Evolutionary conservation across 495 filamentous ascomycete genomes (phyloP), one percentile per base, ranked within the genome.

Genomic region (Thozetella sp.): DNA sequence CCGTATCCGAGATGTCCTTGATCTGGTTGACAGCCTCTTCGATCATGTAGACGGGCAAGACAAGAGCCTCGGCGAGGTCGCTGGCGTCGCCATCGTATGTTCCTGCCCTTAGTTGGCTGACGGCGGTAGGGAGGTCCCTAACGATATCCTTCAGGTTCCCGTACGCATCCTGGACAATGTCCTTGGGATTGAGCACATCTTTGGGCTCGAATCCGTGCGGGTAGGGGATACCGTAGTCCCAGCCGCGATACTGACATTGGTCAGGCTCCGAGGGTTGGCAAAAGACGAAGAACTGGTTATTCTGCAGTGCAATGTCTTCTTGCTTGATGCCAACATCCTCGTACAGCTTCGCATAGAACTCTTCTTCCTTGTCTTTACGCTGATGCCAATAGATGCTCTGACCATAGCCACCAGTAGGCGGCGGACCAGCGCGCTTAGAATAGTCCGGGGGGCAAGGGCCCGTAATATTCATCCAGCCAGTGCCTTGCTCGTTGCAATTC

Each of bases 1-100:
- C 57, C 20, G 61, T 60, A n/a, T 51, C 25, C 54, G 57, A 59
- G 17, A 67, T 63, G 1, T 34, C 46, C 19, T 26, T 40, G 58
- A 67, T 67, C 13, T 55, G 52, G 1, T 51, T 34, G 15, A 67
- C 43, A 2, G 65, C 62, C 53, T 67, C 61, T 19, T 25, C 25
- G 25, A 65, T 59, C 59, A 67, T 62, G 53, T 65, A 65, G 1
- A 67, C 62, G 2, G 59, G 65, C 52, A 67, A 54, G 2, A 62
- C 55, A 25, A 60, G 22, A 9, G 52, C 51, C 10, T 67, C 40
- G 22, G 59, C 51, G 1, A 62, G 46, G 55, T 67, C 65, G 22
- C 25, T 52, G 25, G 45, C 58, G n/a, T 15, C 15, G 27, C 48
- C 54, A n/a, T 26, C 53, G 58, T 53, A 64, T 2, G 34, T 25